Evolutionary conservation across 2,329 filamentous ascomycete species (phyloP), one percentile per base, ranked within the genome.

Genomic region (Chalaropsis thielavioides): DNA sequence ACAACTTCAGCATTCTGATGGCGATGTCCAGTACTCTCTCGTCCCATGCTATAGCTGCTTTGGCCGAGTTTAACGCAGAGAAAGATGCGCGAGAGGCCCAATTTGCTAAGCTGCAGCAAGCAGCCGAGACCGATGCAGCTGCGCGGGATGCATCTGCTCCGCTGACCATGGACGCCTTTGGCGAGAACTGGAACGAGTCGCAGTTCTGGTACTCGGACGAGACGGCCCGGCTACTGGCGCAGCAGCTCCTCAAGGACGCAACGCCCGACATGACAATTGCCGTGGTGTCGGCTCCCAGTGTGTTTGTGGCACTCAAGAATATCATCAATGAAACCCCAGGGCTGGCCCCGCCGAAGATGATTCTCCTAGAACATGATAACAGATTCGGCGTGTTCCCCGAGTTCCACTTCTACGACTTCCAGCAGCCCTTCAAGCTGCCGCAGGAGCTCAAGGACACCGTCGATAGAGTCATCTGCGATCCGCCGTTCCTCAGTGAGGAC

Each of bases 201-300:
- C 89, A 92, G 74, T 94, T 94, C 71, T 94, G 89, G 89, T 90
- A 90, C 72, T 84, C 83, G 8, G 85, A 91, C 63, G 82, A 85
- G 68, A 92, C 88, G 27, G 89, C 89, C 0, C 78, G 73, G 1
- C 71, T 78, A 4, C 74, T 89, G 22, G 89, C 88, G 0, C 76
- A 78, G 64, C 81, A 89, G 70, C 77, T 94, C 41, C 79, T 92
- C 1, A 77, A 82, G 3, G 85, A 79, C 60, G 79, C 82, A 1
- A 83, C 79, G 1, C 73, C 78, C 2, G 77, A 81, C 10, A 83
- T 80, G 38, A 78, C 75, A 2, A 84, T 92, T 69, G 88, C 82
- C 3, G 81, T 91, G 2, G 80, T 92, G 6, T 90, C 87, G 31
- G 82, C 87, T 13, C 89, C 88, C 10, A 91, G 87, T 72, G 87